Evolutionary conservation across 805 yeast genomes (phyloP), one percentile per base, ranked within the genome.

Genomic region (Candida hispaniensis): DNA sequence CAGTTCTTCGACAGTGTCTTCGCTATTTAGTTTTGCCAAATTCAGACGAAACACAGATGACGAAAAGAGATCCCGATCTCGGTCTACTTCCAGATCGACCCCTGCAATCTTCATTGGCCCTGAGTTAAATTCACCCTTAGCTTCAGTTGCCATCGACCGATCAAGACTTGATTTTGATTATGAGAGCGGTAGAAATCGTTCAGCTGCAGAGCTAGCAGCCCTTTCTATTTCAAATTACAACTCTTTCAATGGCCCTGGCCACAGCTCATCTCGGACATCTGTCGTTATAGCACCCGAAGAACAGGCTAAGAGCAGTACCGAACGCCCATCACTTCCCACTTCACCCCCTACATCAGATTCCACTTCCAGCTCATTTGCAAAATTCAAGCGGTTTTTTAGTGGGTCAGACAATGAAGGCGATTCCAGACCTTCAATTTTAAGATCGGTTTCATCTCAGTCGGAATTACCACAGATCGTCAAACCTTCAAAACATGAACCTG

Each of bases 1-100:
- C n/a, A n/a, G n/a, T n/a, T 32, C 36, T 17, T 32, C 36, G 22
- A 32, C 36, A 7, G 36, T 32, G 28, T 27, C 36, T 7, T 32
- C 36, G 6, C 14, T 32, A 13, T 11, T 22, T 17, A 23, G 36
- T 9, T 30, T 30, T 21, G 34, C 34, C 6, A 32, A 32, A 23
- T 32, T 32, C 23, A 7, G 36, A 18, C 23, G 24, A 9, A 28
- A 32, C 22, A 32, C 23, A 22, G 28, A 32, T n/a, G 36, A 23
- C 32, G 14, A 19, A 10, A 16, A 18, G 7, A 15, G 26, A 8
- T 21, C 20, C 2, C 26, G 17, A 19, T n/a, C n/a, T n/a, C n/a
- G n/a, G n/a, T n/a, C n/a, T n/a, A n/a, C n/a, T n/a, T n/a, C n/a
- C n/a, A n/a, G n/a, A n/a, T n/a, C n/a, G n/a, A n/a, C n/a, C n/a